Evolutionary conservation across 2,329 filamentous ascomycete species (phyloP).

Genomic region (Fusarium aywerte): DNA sequence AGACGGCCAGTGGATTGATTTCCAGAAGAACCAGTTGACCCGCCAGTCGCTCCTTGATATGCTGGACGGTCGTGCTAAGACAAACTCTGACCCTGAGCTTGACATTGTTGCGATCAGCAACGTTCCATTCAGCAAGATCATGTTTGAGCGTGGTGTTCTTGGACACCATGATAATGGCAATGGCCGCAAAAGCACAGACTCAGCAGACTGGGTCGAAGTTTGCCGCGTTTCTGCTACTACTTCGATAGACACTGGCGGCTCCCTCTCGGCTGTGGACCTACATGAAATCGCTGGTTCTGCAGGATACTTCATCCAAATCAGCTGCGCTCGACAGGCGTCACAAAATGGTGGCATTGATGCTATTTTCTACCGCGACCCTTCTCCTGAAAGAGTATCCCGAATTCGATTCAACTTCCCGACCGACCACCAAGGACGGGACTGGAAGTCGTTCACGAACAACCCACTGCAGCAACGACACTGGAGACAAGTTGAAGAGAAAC

Average conservation of each 20-base stretch:
- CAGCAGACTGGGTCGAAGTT: neutral
- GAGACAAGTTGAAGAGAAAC: neutral
- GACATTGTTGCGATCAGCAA: slow-evolving; percentile 34
- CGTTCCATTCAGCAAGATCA: slow-evolving; percentile 48
- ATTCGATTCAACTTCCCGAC: slow-evolving; percentile 40
- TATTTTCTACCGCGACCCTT: slow-evolving; percentile 50
- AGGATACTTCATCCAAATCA: slow-evolving; percentile 59
- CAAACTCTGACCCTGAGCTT: neutral
- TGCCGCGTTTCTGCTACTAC: slow-evolving; percentile 19
- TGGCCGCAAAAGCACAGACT: neutral
- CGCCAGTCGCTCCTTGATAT: neutral
- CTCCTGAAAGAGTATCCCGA: neutral
- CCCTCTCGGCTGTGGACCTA: slow-evolving; percentile 32
- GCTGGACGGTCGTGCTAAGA: neutral
- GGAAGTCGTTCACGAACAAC: neutral
- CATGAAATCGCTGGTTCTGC: slow-evolving; percentile 42
- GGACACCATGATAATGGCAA: slow-evolving; percentile 6
- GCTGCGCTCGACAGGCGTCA: slow-evolving; percentile 55
- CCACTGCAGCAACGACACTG: neutral
- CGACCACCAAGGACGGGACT: slow-evolving; percentile 9
- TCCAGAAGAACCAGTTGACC: slow-evolving; percentile 18
- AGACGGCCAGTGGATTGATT: slow-evolving; percentile 35
- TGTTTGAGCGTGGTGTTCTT: slow-evolving; percentile 42
- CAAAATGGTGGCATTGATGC: slow-evolving; percentile 45
- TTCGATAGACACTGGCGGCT: neutral